phyloP scores from a whole-genome alignment of 768 basidiomycete species.

The Cystobasidium onofrii region DNA sequence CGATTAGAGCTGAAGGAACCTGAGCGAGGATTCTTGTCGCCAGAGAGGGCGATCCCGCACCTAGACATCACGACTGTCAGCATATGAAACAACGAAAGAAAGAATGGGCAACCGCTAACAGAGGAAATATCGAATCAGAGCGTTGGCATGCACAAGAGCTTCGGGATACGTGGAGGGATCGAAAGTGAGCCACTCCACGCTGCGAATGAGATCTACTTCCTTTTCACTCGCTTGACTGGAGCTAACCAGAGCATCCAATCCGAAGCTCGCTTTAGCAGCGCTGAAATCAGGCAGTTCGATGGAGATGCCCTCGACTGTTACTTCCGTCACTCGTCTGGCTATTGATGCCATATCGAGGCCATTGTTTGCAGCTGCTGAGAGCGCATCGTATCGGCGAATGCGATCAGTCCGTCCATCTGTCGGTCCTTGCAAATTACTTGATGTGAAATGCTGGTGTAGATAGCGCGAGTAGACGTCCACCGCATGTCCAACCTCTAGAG shows the following conservation, averaged over 20 bases:
- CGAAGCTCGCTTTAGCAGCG: background rate
- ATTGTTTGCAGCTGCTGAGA: conserved; percentile 70
- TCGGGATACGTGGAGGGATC: conserved; percentile 62
- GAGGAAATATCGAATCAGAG: conserved; percentile 79
- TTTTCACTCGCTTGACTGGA: background rate
- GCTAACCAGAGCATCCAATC: background rate
- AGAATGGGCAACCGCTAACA: conserved; percentile 53
- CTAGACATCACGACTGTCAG: background rate
- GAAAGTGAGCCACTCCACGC: conserved; percentile 89
- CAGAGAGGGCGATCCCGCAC: background rate
- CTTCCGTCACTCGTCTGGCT: conserved; percentile 68
- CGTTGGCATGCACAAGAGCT: conserved; percentile 78
- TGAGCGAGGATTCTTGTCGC: background rate
- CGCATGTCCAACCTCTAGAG: conserved; percentile 74
- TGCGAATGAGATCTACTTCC: conserved; percentile 59
- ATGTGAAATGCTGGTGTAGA: conserved; percentile 52
- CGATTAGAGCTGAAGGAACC: background rate
- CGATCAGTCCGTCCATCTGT: conserved; percentile 40
- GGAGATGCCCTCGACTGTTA: conserved; percentile 51
- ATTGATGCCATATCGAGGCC: conserved; percentile 74
- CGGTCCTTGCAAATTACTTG: background rate
- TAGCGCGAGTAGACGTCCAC: conserved; percentile 86
- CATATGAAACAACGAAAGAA: background rate
- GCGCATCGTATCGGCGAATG: conserved; percentile 59
- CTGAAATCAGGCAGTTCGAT: conserved; percentile 48